Conservation (phyloP, 805 yeast species). For the Pichia cephalocereana region DNA sequence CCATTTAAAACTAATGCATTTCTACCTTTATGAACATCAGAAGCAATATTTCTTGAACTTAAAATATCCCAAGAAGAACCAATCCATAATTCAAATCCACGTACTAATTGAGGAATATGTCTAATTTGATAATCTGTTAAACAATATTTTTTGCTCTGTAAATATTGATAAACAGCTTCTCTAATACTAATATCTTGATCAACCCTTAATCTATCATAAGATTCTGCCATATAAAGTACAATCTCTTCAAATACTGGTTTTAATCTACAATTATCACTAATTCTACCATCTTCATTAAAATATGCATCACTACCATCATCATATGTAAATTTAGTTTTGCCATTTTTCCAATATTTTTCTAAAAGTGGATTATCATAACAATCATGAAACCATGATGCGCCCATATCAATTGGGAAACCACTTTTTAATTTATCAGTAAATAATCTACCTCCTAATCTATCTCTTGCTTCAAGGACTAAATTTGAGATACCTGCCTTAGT, state of each 20-base stretch:
- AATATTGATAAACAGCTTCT: conserved; percentile 39
- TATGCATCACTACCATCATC: conserved; percentile 22
- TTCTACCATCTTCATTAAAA: conserved; percentile 17
- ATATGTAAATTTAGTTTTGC: conserved; percentile 23
- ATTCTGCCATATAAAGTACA: conserved; percentile 14
- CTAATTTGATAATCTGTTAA: conserved; percentile 42
- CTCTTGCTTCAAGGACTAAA: conserved; percentile 40
- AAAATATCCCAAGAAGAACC: conserved; percentile 60
- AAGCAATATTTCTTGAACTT: conserved; percentile 43
- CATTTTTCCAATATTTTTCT: conserved; percentile 30
- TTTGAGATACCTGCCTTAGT: conserved; percentile 28
- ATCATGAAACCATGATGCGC: conserved; percentile 92
- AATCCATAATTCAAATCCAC: conserved; percentile 65
- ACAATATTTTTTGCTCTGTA: conserved; percentile 34
- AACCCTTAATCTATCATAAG: conserved; percentile 14
- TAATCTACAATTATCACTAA: conserved; percentile 43
- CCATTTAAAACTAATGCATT: conserved; percentile 59
- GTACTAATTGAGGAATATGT: conserved; percentile 39
- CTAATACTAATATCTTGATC: conserved; percentile 48
- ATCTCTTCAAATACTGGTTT: conserved; percentile 26
- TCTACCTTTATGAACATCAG: conserved; percentile 56
- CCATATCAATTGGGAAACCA: conserved; percentile 48
- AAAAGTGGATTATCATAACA: conserved; percentile 57
- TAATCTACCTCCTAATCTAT: conserved; percentile 62
- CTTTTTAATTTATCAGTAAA: conserved; percentile 29